phyloP scores from a whole-genome alignment of 2,329 filamentous ascomycete genomes.

The Tricladium varicosporioides region DNA sequence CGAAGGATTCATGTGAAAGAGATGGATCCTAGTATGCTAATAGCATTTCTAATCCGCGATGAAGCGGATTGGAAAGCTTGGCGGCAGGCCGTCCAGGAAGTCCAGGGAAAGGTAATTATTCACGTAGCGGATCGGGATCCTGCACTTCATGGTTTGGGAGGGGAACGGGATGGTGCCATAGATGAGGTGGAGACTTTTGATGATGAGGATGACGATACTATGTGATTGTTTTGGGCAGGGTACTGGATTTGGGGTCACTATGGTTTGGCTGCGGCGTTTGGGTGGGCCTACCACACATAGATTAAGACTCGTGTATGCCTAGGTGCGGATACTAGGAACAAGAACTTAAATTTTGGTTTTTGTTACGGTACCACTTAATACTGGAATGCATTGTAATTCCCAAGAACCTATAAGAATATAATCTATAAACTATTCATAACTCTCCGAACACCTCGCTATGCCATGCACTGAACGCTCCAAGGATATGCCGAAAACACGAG shows the following conservation, averaged over 20 bases:
- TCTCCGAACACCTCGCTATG: conserved; percentile 7
- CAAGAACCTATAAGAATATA: too few relatives aligned
- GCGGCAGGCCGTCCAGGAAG: conserved; percentile 71
- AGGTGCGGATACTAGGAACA: not conserved
- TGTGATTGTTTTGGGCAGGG: conserved; percentile 15
- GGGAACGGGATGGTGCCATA: conserved; percentile 69
- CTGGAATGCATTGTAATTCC: too few relatives aligned
- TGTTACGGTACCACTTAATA: not conserved
- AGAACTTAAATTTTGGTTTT: not conserved
- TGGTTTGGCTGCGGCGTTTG: conserved; percentile 4
- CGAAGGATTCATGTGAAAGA: conserved; percentile 81
- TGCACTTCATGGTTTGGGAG: conserved; percentile 46
- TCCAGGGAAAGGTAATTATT: conserved; percentile 81
- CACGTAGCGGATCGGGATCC: conserved; percentile 75
- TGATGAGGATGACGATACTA: conserved; percentile 56
- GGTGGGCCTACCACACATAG: not conserved
- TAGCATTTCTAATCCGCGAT: conserved; percentile 83
- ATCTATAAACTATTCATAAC: too few relatives aligned
- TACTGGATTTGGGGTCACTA: not conserved
- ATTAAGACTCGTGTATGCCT: not conserved
- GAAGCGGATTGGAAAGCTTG: conserved; percentile 83
- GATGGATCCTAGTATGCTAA: conserved; percentile 97
- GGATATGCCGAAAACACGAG: too few relatives aligned
- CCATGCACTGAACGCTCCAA: too few relatives aligned
- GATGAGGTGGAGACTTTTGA: conserved; percentile 90